Conservation (phyloP, 2,329 filamentous ascomycete species). For the Nannizziopsis arthrosporioides region DNA sequence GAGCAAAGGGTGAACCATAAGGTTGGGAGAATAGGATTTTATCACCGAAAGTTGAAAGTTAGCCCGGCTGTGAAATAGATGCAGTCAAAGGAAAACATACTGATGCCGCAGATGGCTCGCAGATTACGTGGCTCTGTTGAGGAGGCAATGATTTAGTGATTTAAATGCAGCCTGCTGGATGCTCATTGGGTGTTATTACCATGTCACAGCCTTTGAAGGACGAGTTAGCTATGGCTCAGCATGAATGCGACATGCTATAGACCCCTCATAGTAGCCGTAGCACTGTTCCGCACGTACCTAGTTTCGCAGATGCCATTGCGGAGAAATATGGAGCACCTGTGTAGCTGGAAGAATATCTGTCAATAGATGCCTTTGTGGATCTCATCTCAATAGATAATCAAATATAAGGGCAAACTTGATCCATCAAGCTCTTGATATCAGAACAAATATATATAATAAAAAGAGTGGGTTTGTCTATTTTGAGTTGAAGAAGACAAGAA, state of each 20-base stretch:
- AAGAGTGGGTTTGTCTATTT: too few relatives aligned
- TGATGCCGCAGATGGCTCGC: conserved; percentile 70
- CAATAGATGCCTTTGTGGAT: too few relatives aligned
- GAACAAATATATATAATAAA: too few relatives aligned
- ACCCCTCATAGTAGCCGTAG: not conserved
- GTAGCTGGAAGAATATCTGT: conserved; percentile 42
- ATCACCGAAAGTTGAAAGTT: conserved; percentile 49
- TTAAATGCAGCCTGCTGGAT: not conserved
- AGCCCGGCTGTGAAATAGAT: not conserved
- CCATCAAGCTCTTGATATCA: not conserved
- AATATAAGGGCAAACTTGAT: not conserved
- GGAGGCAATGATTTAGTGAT: not conserved
- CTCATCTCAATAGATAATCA: too few relatives aligned
- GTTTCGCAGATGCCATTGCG: conserved; percentile 82
- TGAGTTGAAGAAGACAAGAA: too few relatives aligned
- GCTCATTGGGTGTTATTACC: conserved; percentile 45
- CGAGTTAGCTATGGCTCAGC: not conserved
- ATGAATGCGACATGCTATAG: too few relatives aligned
- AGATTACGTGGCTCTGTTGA: conserved; percentile 67
- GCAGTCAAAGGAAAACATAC: conserved; percentile 21
- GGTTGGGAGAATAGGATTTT: conserved; percentile 93
- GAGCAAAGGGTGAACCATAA: conserved; percentile 98
- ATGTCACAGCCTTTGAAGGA: conserved; percentile 54
- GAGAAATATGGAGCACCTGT: conserved; percentile 97
- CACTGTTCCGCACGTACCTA: conserved; percentile 43